Conservation (phyloP, 1,139 yeast species). For the Protomyces macrosporus region DNA sequence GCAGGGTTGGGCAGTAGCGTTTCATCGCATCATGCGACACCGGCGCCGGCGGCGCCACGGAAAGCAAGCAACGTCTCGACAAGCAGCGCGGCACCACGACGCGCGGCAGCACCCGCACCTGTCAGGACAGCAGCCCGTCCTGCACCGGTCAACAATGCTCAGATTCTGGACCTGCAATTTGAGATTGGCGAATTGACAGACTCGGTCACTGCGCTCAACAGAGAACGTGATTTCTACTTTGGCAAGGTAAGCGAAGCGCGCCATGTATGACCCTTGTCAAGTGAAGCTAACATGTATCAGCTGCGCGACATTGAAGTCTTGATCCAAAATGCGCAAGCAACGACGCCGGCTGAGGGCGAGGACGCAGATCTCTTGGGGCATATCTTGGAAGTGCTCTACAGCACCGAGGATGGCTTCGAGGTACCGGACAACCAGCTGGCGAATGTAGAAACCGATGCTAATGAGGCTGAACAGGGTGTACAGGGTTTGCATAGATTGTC, state of each 20-base stretch:
- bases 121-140: conserved; percentile 10
- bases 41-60: conserved; percentile 1
- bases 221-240: conserved; percentile 83
- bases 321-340: conserved; percentile 57
- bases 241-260: conserved; percentile 46
- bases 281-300: neutral
- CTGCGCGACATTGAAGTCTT: conserved; percentile 81
- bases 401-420: conserved; percentile 52
- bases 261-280: neutral
- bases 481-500: neutral
- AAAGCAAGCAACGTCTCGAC: neutral
- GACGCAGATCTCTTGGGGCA: conserved; percentile 49
- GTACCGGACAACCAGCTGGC: conserved; percentile 35
- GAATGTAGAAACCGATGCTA: conserved; percentile 31
- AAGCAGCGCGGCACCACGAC: conserved; percentile 1
- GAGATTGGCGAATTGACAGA: conserved; percentile 33
- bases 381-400: conserved; percentile 68
- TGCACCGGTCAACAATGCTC: conserved; percentile 14
- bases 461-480: conserved; percentile 9
- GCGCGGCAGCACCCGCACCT: conserved; percentile 17
- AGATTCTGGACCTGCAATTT: conserved; percentile 28
- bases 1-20: conserved; percentile 3
- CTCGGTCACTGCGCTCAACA: conserved; percentile 41
- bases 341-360: conserved; percentile 41
- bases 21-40: neutral